Base-by-base conservation (phyloP, 2,329 filamentous ascomycete genomes). In the Trichophyton schoenleinii region DNA sequence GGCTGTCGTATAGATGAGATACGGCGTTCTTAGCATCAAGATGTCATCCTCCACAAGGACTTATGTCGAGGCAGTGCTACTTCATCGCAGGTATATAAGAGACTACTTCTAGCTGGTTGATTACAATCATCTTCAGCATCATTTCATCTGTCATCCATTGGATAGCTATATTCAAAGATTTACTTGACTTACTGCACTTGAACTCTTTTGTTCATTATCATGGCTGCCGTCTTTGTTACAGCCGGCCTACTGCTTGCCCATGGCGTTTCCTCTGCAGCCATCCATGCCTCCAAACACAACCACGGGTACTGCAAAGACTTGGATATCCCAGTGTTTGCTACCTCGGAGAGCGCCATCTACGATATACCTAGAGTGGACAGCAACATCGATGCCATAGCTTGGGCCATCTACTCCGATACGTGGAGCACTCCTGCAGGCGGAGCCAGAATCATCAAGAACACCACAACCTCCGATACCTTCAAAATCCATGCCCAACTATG, bases 401-500 rank as follows among this genome's bases (percentile, higher is more conserved):
- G 64, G 64, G 63, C 64, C 8, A 60, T 66, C 48, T 38, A 62
- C 15, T 20, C 20, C 15, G 64, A 65, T 49, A 64, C 62, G 42
- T 65, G 64, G 64, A 66, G 62, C 64, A 55, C 59, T 13, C 46
- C 59, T 13, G 38, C 22, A 18, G 48, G 46, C 3, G 34, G 42
- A 5, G 42, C 44, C n/a, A 25, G 18, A 6, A 41, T 66, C 18
- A 57, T 65, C 22, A 46, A 66, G 38, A 66, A 66, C 64, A 65
- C 61, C 36, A 66, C 65, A 2, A 66, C 57, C 15, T 63, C 64
- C n/a, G 64, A 58, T 2, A 65, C 64, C 31, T 66, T 60, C 64
- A 65, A 65, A 57, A 65, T 65, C 44, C 64, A 65, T 22, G 65
- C 61, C 31, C 63, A 64, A 15, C 57, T 66, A 2, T 66, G 65